Base-by-base conservation (phyloP, 1,139 yeast species). In the Kluyveromyces marxianus region DNA sequence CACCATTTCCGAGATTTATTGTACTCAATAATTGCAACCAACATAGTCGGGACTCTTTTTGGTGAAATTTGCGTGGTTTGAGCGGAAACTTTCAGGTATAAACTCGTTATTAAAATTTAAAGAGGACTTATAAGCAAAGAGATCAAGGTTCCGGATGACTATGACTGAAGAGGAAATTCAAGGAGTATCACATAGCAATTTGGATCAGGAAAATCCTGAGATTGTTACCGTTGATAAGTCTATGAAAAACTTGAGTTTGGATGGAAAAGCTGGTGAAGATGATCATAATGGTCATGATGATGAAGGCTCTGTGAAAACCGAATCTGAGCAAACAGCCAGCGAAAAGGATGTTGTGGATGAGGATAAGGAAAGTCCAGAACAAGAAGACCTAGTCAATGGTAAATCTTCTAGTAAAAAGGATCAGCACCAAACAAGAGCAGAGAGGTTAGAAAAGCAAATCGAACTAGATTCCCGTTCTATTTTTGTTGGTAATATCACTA, bases 401-500 rank as follows among this genome's bases (percentile, higher is more conserved):
- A 33, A 34, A 25, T 7, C 30, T 35, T 28, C 37, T 8, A 25
- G 43, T n/a, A 32, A 32, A 35, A 35, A 28, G n/a, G 29, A 34
- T 4, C 44, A 35, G n/a, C 39, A 35, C 7, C 45, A 33, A 33
- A 33, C 37, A 26, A 46, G 45, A 41, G 45, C 40, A 31, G 38
- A 38, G 26, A 47, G 31, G 35, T 43, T 29, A 38, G 73, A 71
- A 34, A 67, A 66, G 41, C 78, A 72, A 45, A 68, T 68, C 33
- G 69, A 70, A 30, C 70, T 79, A 27, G 97, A 90, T 63, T 75
- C 87, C 3, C 75, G 94, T 49, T 84, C 95, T 1, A 75, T 90
- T 27, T 90, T 84, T 63, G 87, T 90, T 25, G 95, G 96, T 24
- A 88, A 88, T 59, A 94, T 90, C 26, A 95, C 87, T 58, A 83